Evolutionary conservation across 768 basidiomycete species (phyloP), one percentile per base, ranked within the genome.

Genomic region (Candolleomyces eurysporus): DNA sequence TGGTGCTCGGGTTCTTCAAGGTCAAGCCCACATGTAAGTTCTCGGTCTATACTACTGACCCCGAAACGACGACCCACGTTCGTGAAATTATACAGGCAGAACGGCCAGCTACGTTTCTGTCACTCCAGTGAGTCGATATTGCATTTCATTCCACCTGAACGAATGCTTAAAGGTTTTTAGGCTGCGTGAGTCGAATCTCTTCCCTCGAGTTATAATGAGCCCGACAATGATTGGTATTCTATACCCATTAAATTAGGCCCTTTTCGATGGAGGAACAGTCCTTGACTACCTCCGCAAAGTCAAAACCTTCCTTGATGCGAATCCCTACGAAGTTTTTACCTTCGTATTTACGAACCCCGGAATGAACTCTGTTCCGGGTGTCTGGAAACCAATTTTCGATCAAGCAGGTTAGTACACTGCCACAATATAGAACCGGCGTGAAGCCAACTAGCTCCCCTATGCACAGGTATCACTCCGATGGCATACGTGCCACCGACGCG

Each of bases 331-430:
- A 58, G 84, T 88, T 61, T 65, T 88, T 52, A 86, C 87, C 0
- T 69, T 89, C 57, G 72, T 89, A 42, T 87, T 90, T 66, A 88
- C 88, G 43, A 89, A 89, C 68, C 84, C 83, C 4, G 87, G 88
- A 59, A 78, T 79, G 9, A 71, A 80, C 16, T 80, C 82, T 1
- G 73, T 85, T 11, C 66, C 74, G 5, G 73, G 73, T 5, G 69
- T 80, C 6, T 87, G 84, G 82, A 79, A 79, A 39, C 82, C 83
- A 1, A 73, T 78, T 0, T 88, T 88, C 69, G 76, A 81, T 45
- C 48, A 71, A 1, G 74, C 84, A 14, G 84, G 86, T 69, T 68
- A 71, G 65, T 73, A 19, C 2, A 7, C 22, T 48, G 19, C 46
- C 2, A 46, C 21, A 43, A 39, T 49, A n/a, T 36, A 6, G 46